Evolutionary conservation across 306 rosid species (phyloP).

Genomic region (Malus sieversii): DNA sequence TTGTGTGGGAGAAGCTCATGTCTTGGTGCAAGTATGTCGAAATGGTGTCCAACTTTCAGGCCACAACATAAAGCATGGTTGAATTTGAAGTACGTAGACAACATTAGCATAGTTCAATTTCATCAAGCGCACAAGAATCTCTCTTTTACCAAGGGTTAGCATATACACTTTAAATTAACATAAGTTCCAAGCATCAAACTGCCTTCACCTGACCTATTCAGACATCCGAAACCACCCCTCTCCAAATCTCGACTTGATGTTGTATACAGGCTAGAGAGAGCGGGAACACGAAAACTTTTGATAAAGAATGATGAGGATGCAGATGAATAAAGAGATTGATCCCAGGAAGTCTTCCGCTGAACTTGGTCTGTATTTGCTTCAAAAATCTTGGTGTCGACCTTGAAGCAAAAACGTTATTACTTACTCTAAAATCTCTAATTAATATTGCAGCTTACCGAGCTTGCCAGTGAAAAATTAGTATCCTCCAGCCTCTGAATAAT

Average conservation of each 20-base stretch:
- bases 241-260: neutral
- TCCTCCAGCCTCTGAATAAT: neutral
- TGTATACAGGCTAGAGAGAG: neutral
- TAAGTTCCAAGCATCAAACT: neutral
- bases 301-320: neutral
- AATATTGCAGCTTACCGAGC: neutral
- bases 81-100: neutral
- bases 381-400: neutral
- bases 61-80: too few relatives aligned
- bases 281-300: neutral
- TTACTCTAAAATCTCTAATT: neutral
- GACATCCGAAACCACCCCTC: neutral
- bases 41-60: neutral
- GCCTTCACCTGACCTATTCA: neutral
- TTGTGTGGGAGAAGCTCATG: neutral
- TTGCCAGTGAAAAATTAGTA: neutral
- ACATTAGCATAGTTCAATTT: neutral
- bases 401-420: neutral
- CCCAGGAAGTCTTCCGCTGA: neutral
- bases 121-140: neutral
- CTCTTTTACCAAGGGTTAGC: neutral
- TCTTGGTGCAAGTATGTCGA: neutral
- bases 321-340: neutral
- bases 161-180: neutral
- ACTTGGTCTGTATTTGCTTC: neutral